phyloP scores from a whole-genome alignment of 148 eudicot genomes.

The Chenopodium formosanum region DNA sequence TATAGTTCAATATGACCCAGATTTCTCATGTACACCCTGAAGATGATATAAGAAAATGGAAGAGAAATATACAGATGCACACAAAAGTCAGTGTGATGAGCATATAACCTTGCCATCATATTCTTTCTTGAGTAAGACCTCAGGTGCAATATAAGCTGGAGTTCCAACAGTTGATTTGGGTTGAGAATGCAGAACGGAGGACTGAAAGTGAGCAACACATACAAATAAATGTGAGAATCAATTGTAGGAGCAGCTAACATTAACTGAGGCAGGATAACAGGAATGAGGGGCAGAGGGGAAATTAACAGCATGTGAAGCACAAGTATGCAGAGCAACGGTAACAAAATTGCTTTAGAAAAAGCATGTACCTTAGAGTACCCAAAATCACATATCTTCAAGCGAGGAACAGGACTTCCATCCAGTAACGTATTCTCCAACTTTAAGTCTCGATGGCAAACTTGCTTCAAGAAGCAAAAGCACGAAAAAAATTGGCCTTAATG shows the following conservation, averaged over 20 bases:
- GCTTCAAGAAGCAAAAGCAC: conserved; percentile 45
- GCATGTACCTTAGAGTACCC: conserved; percentile 81
- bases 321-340: background rate
- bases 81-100: background rate
- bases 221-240: background rate
- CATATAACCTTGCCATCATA: conserved; percentile 76
- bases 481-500: conserved; percentile 10
- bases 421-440: conserved; percentile 84
- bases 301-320: background rate
- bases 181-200: conserved; percentile 91
- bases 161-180: conserved; percentile 97
- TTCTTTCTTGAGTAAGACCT: conserved; percentile 80
- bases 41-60: background rate
- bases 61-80: background rate
- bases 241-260: background rate
- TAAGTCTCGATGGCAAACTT: conserved; percentile 91
- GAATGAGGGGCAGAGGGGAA: background rate
- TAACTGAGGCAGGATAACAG: background rate
- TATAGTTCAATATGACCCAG: background rate
- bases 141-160: conserved; percentile 97
- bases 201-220: conserved; percentile 42
- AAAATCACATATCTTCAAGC: conserved; percentile 93
- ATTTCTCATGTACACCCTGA: background rate
- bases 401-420: conserved; percentile 91
- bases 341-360: background rate